Evolutionary conservation across 2,329 filamentous ascomycete genomes (phyloP), one percentile per base, ranked within the genome.

Genomic region (Aspergillus pseudotamarii): DNA sequence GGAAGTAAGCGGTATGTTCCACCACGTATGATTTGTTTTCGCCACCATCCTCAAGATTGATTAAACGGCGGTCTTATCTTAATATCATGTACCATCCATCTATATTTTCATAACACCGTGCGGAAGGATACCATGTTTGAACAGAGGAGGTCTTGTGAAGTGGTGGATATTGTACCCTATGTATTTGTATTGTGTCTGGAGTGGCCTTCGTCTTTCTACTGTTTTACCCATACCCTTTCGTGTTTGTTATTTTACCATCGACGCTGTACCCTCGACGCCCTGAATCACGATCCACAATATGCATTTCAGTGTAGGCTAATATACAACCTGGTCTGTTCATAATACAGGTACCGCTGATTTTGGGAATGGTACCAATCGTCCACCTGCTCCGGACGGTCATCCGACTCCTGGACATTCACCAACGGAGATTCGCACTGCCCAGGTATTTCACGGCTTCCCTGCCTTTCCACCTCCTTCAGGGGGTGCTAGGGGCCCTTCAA

Each of bases 1-100:
- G 75, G 93, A 89, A 79, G 86, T 95, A 88, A 93, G 93, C 89
- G 93, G 93, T 96, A 97, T 96, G 93, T 97, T 94, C 85, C 90
- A 93, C 86, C 91, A 93, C 85, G 92, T 95, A 89, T 95, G 88
- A 92, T 73, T 63, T 66, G 60, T 66, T 68, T 60, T 38, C 66
- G 26, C 60, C 60, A 60, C 64, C 41, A 23, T 58, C 60, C 55
- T 45, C 48, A 48, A 48, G 19, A 43, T 56, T 51, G 41, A 58
- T 57, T 19, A n/a, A 26, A 58, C 55, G 60, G 56, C 64, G 54
- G 58, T 45, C 53, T 41, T 64, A 45, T 69, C 38, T 54, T 38
- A 43, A 58, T 67, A 64, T 50, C 59, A 50, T 64, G 60, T 46
- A 43, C 55, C 43, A 38, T 59, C 46, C 38, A 28, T 53, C 54